Evolutionary conservation across 768 basidiomycete species (phyloP).

Genomic region (Lactarius trivialis): DNA sequence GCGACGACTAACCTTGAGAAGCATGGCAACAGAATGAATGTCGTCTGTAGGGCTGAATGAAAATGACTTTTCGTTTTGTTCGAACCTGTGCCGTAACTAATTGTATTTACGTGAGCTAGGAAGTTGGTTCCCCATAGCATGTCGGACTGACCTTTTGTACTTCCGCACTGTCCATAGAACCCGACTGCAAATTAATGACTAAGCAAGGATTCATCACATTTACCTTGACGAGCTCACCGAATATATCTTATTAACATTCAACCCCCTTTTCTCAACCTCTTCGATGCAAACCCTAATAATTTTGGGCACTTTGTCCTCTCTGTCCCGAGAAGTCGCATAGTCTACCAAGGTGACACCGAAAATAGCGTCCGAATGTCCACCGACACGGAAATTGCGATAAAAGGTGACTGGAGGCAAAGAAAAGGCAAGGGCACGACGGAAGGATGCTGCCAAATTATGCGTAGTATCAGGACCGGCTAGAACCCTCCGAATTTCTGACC

Average conservation of each 20-base stretch:
- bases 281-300: constrained; percentile 74
- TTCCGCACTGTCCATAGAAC: constrained; percentile 79
- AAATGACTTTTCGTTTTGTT: constrained; percentile 73
- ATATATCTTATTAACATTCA: constrained; percentile 77
- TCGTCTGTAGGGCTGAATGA: constrained; percentile 71
- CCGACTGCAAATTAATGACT: constrained; percentile 26
- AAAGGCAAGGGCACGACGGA: constrained; percentile 55
- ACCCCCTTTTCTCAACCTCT: constrained; percentile 75
- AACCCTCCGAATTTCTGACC: constrained; percentile 55
- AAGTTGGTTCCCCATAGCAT: background rate
- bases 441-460: constrained; percentile 44
- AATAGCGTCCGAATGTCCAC: constrained; percentile 80
- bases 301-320: constrained; percentile 70
- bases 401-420: constrained; percentile 65
- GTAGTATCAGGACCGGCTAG: constrained; percentile 65
- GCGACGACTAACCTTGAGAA: constrained; percentile 61
- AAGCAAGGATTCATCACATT: constrained; percentile 4
- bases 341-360: constrained; percentile 86
- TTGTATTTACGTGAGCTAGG: constrained; percentile 7
- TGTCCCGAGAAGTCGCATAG: constrained; percentile 75
- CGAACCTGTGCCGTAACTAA: constrained; percentile 80
- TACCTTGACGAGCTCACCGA: constrained; percentile 39
- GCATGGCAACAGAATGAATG: constrained; percentile 72
- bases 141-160: constrained; percentile 61
- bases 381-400: constrained; percentile 74